Conservation (phyloP, 148 eudicot genomes). For the Salicornia ramosissima region DNA sequence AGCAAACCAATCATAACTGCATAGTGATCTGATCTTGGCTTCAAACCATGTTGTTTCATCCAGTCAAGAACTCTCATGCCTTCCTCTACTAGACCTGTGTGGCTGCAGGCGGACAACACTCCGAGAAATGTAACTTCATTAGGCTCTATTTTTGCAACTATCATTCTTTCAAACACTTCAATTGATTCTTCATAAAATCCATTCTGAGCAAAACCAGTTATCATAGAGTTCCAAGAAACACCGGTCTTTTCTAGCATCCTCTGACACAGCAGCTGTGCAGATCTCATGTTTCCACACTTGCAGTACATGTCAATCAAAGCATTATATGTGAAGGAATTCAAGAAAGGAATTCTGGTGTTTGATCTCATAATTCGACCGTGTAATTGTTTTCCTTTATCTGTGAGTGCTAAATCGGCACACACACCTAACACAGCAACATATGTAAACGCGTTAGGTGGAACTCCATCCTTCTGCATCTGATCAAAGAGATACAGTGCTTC, state of each 20-base stretch:
- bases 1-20: constrained; percentile 62
- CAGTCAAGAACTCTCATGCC: constrained; percentile 35
- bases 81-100: constrained; percentile 50
- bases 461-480: constrained; percentile 48
- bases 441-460: constrained; percentile 44
- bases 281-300: constrained; percentile 65
- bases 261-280: constrained; percentile 44
- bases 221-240: constrained; percentile 67
- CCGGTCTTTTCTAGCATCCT: constrained; percentile 43
- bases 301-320: constrained; percentile 70
- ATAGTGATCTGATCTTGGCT: constrained; percentile 53
- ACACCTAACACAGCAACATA: constrained; percentile 59
- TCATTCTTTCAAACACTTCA: constrained; percentile 45
- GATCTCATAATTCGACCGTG: constrained; percentile 46
- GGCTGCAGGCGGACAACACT: constrained; percentile 61
- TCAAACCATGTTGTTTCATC: constrained; percentile 42
- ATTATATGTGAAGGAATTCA: constrained; percentile 46
- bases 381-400: constrained; percentile 59
- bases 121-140: constrained; percentile 61
- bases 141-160: constrained; percentile 36
- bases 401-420: constrained; percentile 60
- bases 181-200: constrained; percentile 50
- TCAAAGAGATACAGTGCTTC: constrained; percentile 46
- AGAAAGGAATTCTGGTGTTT: constrained; percentile 13
- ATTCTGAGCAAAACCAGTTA: constrained; percentile 69